Percentiles rank a stretch among this genome's conserved stretches.
These are phyloP conservation scores for Vanrija humicola DNA, from an alignment of 1,284 basidiomycete genomes.

Conservation along the genomic window DNA sequence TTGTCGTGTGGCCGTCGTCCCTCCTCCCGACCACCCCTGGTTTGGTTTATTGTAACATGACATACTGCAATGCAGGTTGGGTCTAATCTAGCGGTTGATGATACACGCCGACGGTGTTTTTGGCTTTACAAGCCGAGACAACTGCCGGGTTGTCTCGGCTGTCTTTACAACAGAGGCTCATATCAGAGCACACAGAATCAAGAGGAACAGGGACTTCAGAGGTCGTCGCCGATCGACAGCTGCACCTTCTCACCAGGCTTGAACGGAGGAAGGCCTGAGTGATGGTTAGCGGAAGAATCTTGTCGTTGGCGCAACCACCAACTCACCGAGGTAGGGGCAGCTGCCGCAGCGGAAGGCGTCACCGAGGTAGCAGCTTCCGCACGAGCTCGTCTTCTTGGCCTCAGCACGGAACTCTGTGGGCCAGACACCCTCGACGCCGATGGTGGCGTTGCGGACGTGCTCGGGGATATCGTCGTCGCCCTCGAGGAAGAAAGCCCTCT, in stretches of 20 bases:
- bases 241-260: conserved; percentile 97
- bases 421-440: conserved; percentile 46
- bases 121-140: no score
- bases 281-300: background rate
- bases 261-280: conserved; percentile 83
- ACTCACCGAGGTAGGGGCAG: conserved; percentile 91
- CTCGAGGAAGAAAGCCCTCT: conserved; percentile 44
- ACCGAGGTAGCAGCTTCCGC: conserved; percentile 96
- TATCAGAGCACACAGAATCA: no score
- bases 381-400: conserved; percentile 75
- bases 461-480: conserved; percentile 49
- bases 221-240: conserved; percentile 72
- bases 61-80: no score
- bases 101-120: background rate
- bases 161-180: no score
- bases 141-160: no score
- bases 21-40: background rate
- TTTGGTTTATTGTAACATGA: no score
- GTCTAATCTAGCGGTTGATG: background rate
- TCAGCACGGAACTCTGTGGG: conserved; percentile 60
- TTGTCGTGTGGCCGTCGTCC: background rate
- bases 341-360: conserved; percentile 95
- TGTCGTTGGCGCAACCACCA: background rate
- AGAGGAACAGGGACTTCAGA: conserved; percentile 50
- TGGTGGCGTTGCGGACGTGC: conserved; percentile 34